Evolutionary conservation across 345 rosid species (phyloP), one percentile per base, ranked within the genome.

Genomic region (Adansonia digitata): DNA sequence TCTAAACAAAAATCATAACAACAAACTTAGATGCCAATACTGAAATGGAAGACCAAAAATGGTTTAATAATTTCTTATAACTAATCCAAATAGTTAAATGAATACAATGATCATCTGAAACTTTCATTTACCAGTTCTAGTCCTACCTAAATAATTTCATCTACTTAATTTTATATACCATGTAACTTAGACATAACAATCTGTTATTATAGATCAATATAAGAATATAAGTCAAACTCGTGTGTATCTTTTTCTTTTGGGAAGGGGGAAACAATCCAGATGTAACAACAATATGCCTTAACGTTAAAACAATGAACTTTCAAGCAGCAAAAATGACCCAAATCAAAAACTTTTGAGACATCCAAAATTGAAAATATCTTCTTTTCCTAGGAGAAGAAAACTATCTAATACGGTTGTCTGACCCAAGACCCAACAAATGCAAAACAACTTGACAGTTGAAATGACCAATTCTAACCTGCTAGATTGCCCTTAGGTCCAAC

Each of bases 91-190:
- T 15, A 17, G 65, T 60, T 34, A 0, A 63, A 39, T 62, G 45
- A 62, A 62, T n/a, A 63, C n/a, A 62, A n/a, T n/a, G 37, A n/a
- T 37, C 46, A n/a, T 29, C 68, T 63, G 37, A n/a, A 37, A 61
- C 42, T 10, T 37, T 10, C 12, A 63, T 63, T 63, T 63, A 37
- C 45, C 10, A 8, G 24, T 63, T 27, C 27, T n/a, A 8, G 24
- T 63, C 46, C 27, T 63, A n/a, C 24, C 3, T n/a, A 63, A 63
- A 63, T 6, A 39, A 5, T 35, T n/a, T 35, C 7, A 45, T 35
- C 20, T 35, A 62, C 43, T 63, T 63, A 9, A 35, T 63, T 39
- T 18, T 18, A 29, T n/a, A n/a, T 18, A 42, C 14, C 70, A 65
- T 39, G 49, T 64, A 4, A n/a, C 24, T 64, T 39, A 20, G 69